Evolutionary conservation across 78 protist genomes (phyloP), one percentile per base, ranked within the genome.

Genomic region (Dictyostelium brefeldianum): DNA sequence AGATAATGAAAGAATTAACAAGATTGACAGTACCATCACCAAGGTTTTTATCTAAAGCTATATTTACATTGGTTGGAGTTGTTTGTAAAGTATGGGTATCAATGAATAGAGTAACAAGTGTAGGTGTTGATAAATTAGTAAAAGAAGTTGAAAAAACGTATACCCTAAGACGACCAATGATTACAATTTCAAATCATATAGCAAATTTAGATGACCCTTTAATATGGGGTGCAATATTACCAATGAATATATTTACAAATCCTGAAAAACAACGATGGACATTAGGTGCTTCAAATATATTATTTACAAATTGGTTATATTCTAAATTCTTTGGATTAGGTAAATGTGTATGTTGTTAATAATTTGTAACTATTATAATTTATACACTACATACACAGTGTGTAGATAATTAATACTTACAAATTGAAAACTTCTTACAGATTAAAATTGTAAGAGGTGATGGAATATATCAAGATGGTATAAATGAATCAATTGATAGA

Each of bases 121-220:
- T n/a, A 15, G 43, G 54, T 17, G 6, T 54, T 5, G 80, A 83
- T 25, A 17, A 7, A 15, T 31, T 83, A 11, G 59, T 47, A 47
- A 41, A 47, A 4, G 53, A 74, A 10, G 15, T 74, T 20, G 57
- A 74, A 11, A 74, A 47, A 74, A 83, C 36, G 1, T 56, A 53
- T 25, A 3, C 36, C 8, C 8, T 11, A 48, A 47, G 12, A 14
- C 54, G 67, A 57, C 91, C 91, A 57, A 14, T 90, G 17, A 70
- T 90, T 0, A 90, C 95, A 8, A 46, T 90, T 9, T 48, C 80
- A 8, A 90, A 90, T 69, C 95, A 90, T 46, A 36, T 73, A 0
- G 47, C 89, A 14, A 90, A 81, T 53, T 70, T 90, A 36, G 95
- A 90, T 80, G 95, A 90, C n/a, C 95, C 95, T 5, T 47, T 82